phyloP scores from a whole-genome alignment of 148 eudicot genomes.

The Vaccinium myrtillus region DNA sequence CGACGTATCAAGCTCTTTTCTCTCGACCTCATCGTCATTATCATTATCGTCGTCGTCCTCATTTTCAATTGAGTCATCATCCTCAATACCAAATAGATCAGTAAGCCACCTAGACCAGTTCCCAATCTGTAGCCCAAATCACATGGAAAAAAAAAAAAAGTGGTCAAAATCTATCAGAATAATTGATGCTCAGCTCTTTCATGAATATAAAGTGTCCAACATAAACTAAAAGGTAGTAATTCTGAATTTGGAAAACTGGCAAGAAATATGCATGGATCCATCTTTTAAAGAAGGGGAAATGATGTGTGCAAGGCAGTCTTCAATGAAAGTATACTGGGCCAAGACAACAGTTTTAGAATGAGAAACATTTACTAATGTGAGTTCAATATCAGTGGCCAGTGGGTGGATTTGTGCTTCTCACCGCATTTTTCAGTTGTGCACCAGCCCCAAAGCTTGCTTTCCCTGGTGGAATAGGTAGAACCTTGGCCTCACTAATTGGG shows the following conservation, averaged over 20 bases:
- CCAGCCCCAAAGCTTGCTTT: conserved; percentile 94
- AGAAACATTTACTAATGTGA: background rate
- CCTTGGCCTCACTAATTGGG: conserved; percentile 78
- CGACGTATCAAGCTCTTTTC: conserved; percentile 33
- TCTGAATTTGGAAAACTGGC: background rate
- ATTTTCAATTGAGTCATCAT: conserved; percentile 47
- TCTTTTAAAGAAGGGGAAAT: background rate
- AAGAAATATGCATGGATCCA: background rate
- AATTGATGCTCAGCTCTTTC: background rate
- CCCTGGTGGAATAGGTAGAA: conserved; percentile 86
- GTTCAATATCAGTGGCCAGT: background rate
- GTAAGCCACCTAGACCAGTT: conserved; percentile 93
- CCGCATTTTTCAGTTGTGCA: conserved; percentile 91
- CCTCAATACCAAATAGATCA: conserved; percentile 82
- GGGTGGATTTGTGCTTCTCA: conserved; percentile 30
- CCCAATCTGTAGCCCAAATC: conserved; percentile 63
- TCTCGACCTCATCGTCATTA: conserved; percentile 26
- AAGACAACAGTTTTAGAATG: background rate
- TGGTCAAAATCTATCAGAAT: background rate
- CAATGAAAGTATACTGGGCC: background rate
- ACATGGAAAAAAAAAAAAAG: background rate
- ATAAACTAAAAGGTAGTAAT: background rate
- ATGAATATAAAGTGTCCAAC: background rate
- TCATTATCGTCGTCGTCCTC: conserved; percentile 18
- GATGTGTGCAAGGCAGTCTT: background rate